Percentiles rank a stretch among this genome's conserved stretches.
Conservation (phyloP, 805 yeast species). For the Candida nemodendra region DNA sequence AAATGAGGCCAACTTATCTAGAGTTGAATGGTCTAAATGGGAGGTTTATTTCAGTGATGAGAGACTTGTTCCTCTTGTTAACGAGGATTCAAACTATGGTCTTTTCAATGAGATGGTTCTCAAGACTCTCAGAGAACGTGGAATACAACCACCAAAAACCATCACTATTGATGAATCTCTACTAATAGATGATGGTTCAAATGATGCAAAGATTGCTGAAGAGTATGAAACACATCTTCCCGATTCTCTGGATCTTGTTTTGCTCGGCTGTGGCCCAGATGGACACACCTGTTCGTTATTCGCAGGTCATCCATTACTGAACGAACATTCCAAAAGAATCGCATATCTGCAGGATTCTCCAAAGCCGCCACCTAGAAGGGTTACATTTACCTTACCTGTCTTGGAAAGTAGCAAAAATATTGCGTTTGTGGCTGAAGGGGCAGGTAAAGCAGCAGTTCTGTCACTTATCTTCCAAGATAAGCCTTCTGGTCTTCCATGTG, state of each 20-base stretch:
- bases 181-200: slow-evolving; percentile 52
- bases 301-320: slow-evolving; percentile 74
- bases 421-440: slow-evolving; percentile 88
- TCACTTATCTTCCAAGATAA: slow-evolving; percentile 62
- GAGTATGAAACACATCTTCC: slow-evolving; percentile 65
- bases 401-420: slow-evolving; percentile 52
- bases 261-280: slow-evolving; percentile 93
- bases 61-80: slow-evolving; percentile 78
- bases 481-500: slow-evolving; percentile 58
- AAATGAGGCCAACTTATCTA: slow-evolving; percentile 41
- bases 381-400: slow-evolving; percentile 82
- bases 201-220: slow-evolving; percentile 54
- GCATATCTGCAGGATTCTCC: slow-evolving; percentile 79
- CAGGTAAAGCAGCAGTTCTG: slow-evolving; percentile 72
- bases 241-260: slow-evolving; percentile 56
- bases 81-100: slow-evolving; percentile 85
- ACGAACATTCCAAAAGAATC: slow-evolving; percentile 51
- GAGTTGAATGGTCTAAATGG: slow-evolving; percentile 72
- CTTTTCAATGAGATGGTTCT: slow-evolving; percentile 66
- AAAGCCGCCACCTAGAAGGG: slow-evolving; percentile 91
- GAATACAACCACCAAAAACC: slow-evolving; percentile 53
- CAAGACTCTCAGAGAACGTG: slow-evolving; percentile 42
- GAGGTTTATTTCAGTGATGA: slow-evolving; percentile 87
- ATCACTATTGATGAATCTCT: slow-evolving; percentile 64
- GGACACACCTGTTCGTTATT: slow-evolving; percentile 94